Percentiles rank a stretch among this genome's conserved stretches.
Conservation (phyloP, 1,284 basidiomycete genomes). For the Tilletiopsis washingtonensis region DNA sequence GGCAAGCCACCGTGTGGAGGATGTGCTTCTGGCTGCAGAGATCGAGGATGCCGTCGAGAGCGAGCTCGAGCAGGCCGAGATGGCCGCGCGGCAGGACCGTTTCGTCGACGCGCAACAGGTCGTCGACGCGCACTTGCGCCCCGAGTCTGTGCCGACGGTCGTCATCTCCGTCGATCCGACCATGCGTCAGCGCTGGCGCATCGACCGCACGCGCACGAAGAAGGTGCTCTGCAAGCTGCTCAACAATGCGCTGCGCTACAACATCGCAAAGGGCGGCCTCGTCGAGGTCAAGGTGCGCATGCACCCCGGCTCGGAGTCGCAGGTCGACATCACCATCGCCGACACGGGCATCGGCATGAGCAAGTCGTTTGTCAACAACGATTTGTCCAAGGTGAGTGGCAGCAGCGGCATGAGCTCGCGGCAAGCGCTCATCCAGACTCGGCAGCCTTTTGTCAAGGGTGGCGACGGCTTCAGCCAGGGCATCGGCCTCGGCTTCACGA, state of each 20-base stretch:
- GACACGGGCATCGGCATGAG: constrained; percentile 13
- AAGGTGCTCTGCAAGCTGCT: constrained; percentile 29
- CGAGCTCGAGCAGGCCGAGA: constrained; percentile 15
- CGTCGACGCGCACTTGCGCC: too few species aligned
- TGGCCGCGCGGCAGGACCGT: constrained; percentile 5
- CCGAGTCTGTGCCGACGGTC: constrained; percentile 8
- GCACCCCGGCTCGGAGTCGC: neutral
- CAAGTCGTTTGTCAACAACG: constrained; percentile 5
- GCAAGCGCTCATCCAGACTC: too few species aligned
- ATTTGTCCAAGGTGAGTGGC: constrained; percentile 3
- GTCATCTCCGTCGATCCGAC: constrained; percentile 18
- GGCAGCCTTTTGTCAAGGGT: constrained; percentile 35
- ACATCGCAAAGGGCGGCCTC: constrained; percentile 8
- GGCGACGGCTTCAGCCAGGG: constrained; percentile 26
- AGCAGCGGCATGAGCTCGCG: constrained; percentile 23
- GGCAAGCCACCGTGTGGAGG: constrained; percentile 11
- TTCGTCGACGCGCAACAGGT: too few species aligned
- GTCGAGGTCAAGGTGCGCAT: constrained; percentile 11
- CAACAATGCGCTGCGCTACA: constrained; percentile 28
- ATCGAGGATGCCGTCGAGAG: constrained; percentile 26
- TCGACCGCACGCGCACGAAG: constrained; percentile 14
- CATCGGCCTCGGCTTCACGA: constrained; percentile 30
- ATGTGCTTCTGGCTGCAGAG: constrained; percentile 10
- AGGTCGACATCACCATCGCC: constrained; percentile 3
- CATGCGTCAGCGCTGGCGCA: constrained; percentile 10